phyloP scores from a whole-genome alignment of 352 stramenopile species.

The Pythium myriotylum region DNA sequence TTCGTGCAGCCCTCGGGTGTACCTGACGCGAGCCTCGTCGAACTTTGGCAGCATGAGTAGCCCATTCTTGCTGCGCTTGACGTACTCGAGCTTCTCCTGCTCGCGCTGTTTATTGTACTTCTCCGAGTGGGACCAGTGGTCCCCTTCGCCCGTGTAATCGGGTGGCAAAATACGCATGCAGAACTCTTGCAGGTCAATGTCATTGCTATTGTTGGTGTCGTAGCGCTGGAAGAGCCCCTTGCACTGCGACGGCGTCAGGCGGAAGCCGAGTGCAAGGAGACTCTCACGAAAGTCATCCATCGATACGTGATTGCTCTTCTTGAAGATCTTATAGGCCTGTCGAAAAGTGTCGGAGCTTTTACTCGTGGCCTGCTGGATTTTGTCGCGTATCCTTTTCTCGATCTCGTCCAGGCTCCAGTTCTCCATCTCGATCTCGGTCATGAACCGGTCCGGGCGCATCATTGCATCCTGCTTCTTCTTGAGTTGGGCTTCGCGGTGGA shows the following conservation, averaged over 20 bases:
- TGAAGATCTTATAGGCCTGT: slow-evolving; percentile 82
- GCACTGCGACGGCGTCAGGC: slow-evolving; percentile 64
- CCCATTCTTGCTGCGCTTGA: slow-evolving; percentile 67
- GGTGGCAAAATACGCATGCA: slow-evolving; percentile 74
- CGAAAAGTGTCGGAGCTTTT: slow-evolving; percentile 81
- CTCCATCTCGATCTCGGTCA: slow-evolving; percentile 80
- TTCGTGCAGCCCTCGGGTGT: slow-evolving; percentile 51
- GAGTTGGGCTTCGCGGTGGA: slow-evolving; percentile 57
- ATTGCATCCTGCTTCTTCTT: slow-evolving; percentile 56
- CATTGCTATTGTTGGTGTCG: slow-evolving; percentile 73
- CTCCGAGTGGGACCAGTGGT: slow-evolving; percentile 74
- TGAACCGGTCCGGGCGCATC: slow-evolving; percentile 59
- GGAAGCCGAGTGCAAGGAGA: slow-evolving; percentile 70
- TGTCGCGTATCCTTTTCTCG: slow-evolving; percentile 77
- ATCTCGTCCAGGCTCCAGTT: slow-evolving; percentile 80
- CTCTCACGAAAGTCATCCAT: slow-evolving; percentile 76
- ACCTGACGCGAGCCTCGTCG: slow-evolving; percentile 47
- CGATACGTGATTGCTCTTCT: slow-evolving; percentile 72
- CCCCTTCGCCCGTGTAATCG: slow-evolving; percentile 79
- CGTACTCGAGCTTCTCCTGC: slow-evolving; percentile 55
- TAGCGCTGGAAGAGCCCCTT: slow-evolving; percentile 71
- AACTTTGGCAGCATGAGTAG: slow-evolving; percentile 66
- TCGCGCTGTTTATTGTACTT: slow-evolving; percentile 54
- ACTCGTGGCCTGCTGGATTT: slow-evolving; percentile 77
- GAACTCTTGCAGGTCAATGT: slow-evolving; percentile 86